Evolutionary conservation across 164 flowering plant genomes (phyloP).

Genomic region (Stephania cephalantha): DNA sequence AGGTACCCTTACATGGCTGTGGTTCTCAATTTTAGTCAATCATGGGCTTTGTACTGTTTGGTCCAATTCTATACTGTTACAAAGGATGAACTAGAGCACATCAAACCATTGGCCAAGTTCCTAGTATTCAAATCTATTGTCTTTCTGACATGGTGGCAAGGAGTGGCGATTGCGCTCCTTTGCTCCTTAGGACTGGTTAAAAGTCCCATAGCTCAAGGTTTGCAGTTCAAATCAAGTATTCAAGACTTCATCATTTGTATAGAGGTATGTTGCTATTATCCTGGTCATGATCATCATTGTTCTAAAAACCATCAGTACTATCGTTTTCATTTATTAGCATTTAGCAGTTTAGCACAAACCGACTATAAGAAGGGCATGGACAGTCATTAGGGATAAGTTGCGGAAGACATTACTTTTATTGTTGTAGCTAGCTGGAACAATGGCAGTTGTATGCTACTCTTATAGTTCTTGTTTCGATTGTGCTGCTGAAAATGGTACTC

Average conservation of each 20-base stretch:
- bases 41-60: constrained; percentile 97
- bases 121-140: constrained; percentile 90
- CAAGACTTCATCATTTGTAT: constrained; percentile 97
- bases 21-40: constrained; percentile 90
- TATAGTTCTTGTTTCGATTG: not conserved
- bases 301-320: not conserved
- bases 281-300: not conserved
- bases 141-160: constrained; percentile 99
- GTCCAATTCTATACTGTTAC: constrained; percentile 84
- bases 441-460: not conserved
- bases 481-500: not conserved
- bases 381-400: not conserved
- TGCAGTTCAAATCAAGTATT: constrained; percentile 81
- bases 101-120: constrained; percentile 87
- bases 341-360: not conserved
- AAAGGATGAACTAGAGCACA: constrained; percentile 78
- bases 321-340: not conserved
- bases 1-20: constrained; percentile 95
- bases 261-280: constrained; percentile 50
- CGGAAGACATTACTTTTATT: not conserved
- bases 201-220: constrained; percentile 77
- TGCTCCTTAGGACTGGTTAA: constrained; percentile 72
- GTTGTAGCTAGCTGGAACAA: not conserved
- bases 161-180: constrained; percentile 81
- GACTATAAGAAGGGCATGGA: not conserved